phyloP scores from a whole-genome alignment of 2,329 filamentous ascomycete species.

The Arthroderma uncinatum region DNA sequence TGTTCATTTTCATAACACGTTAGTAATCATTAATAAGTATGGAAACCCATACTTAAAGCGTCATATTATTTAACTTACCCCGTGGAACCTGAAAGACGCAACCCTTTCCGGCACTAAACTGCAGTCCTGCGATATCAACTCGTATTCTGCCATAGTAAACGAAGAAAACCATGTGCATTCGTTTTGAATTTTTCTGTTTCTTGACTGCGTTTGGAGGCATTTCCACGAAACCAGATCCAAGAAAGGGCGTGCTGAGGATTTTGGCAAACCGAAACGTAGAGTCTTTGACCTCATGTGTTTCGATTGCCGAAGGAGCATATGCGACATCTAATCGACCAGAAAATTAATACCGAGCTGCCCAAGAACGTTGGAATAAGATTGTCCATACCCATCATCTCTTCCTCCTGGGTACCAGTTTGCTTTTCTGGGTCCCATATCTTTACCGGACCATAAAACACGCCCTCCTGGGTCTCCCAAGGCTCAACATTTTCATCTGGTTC shows the following conservation, averaged over 20 bases:
- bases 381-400: conserved; percentile 31
- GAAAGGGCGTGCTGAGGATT: conserved; percentile 70
- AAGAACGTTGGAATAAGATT: background rate
- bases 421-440: conserved; percentile 34
- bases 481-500: conserved; percentile 32
- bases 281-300: conserved; percentile 47
- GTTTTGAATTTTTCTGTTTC: conserved; percentile 78
- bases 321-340: conserved; percentile 42
- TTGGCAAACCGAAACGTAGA: conserved; percentile 82
- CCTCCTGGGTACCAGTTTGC: conserved; percentile 29
- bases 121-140: conserved; percentile 50
- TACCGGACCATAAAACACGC: conserved; percentile 33
- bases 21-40: conserved; percentile 3
- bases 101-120: conserved; percentile 73
- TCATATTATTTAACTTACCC: conserved; percentile 47
- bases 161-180: conserved; percentile 97
- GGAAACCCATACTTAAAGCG: background rate
- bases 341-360: background rate
- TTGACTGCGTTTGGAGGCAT: conserved; percentile 74
- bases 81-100: conserved; percentile 91
- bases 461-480: conserved; percentile 35
- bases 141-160: conserved; percentile 72
- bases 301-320: conserved; percentile 46
- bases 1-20: conserved; percentile 30
- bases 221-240: conserved; percentile 83